Conservation (phyloP, 345 rosid genomes). For the Crucihimalaya himalaica region DNA sequence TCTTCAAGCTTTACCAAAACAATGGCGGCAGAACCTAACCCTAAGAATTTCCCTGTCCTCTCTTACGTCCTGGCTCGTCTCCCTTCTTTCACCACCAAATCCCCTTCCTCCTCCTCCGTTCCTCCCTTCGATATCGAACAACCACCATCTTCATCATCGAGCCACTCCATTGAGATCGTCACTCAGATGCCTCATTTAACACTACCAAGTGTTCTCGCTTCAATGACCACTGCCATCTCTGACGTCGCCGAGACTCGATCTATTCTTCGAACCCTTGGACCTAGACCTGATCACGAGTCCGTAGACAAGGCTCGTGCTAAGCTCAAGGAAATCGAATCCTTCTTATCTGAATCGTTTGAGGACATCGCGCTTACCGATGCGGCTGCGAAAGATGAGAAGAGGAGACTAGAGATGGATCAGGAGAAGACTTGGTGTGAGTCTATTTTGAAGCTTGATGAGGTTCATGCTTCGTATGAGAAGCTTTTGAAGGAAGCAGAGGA, state of each 20-base stretch:
- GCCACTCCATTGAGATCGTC: slow-evolving; percentile 37
- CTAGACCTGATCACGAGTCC: slow-evolving; percentile 89
- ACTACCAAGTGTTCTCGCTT: slow-evolving; percentile 63
- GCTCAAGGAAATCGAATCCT: slow-evolving; percentile 58
- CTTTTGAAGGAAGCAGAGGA: slow-evolving; percentile 79
- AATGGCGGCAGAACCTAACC: slow-evolving; percentile 66
- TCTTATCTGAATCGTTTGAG: slow-evolving; percentile 63
- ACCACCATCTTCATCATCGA: slow-evolving; percentile 23
- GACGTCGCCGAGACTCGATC: slow-evolving; percentile 88
- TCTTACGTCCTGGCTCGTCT: slow-evolving; percentile 83
- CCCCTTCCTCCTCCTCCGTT: slow-evolving; percentile 37
- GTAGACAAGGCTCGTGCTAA: slow-evolving; percentile 70
- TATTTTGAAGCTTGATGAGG: slow-evolving; percentile 75
- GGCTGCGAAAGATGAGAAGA: slow-evolving; percentile 57
- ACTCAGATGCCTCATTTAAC: slow-evolving; percentile 65
- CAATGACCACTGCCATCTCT: slow-evolving; percentile 71
- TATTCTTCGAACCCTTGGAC: slow-evolving; percentile 76
- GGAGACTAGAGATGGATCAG: slow-evolving; percentile 57
- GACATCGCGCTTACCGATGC: slow-evolving; percentile 60
- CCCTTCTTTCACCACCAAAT: slow-evolving; percentile 60
- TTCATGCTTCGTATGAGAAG: slow-evolving; percentile 75
- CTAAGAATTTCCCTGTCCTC: slow-evolving; percentile 74
- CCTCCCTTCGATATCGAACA: slow-evolving; percentile 43
- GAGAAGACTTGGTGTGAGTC: slow-evolving; percentile 53
- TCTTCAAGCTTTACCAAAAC: background rate